Base-by-base conservation (phyloP, 1,284 basidiomycete species). In the Ceratobasidium sp. region DNA sequence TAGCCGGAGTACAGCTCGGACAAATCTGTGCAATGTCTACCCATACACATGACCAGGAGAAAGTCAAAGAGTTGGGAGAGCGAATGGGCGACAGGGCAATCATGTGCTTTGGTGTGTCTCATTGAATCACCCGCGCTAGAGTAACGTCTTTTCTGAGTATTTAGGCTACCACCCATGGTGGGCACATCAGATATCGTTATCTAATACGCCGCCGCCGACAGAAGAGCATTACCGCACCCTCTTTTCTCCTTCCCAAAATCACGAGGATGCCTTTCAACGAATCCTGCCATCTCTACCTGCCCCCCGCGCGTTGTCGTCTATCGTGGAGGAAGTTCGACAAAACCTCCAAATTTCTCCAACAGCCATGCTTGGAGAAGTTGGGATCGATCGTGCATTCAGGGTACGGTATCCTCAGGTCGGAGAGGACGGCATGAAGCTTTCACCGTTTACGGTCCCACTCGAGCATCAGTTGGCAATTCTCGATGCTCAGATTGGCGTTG, bases 131-230 rank as follows among this genome's bases (percentile, higher is more conserved):
- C 8, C 36, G 36, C 36, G 14, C 6, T 6, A 39, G 14, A 39
- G 8, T 39, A 39, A 18, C 41, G 36, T 6, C 36, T 39, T 6
- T 6, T 39, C 39, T 26, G 9, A 34, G 3, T 52, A 34, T 14
- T 45, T 75, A 93, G 92, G 92, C 21, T 88, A 92, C 76, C 93
- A 94, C 78, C 93, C 93, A 4, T 94, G 92, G 93, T 94, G 91
- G 79, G 83, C 87, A 2, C 88, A 94, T 79, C 84, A 83, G 76
- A 90, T 94, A 75, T 84, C 89, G 2, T 79, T 87, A 36, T 73
- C 74, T 69, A 81, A 67, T 71, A 70, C 39, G 41, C 76, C 75
- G 81, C 84, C 73, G 3, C 69, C 76, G 1, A 92, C 88, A 78
- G 85, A 87, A 74, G 82, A 84, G 12, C 93, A 94, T 79, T 94